Base-by-base conservation (phyloP, 768 basidiomycete species). In the Chiua virens region DNA sequence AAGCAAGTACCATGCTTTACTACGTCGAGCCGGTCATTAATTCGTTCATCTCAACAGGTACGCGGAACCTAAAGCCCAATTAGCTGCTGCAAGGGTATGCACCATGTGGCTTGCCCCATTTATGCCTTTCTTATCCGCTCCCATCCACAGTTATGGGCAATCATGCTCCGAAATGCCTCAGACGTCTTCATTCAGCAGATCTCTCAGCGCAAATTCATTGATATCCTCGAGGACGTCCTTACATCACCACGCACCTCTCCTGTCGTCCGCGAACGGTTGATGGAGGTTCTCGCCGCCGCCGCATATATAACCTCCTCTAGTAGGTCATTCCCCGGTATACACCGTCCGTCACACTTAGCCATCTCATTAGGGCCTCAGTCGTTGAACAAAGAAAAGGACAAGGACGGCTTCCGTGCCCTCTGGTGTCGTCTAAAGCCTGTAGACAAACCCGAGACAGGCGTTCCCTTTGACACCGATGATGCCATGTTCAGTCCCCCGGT, bases 141-240 rank as follows among this genome's bases (percentile, higher is more conserved):
- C 20, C 18, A 30, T 32, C 27, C 25, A 20, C 55, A 91, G 88
- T 64, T 97, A 8, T 95, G 92, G 93, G 86, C 92, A 3, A 86
- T 95, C 58, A 88, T 95, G 86, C 78, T 95, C 34, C 83, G 84
- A 25, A 94, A 95, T 62, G 85, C 85, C 4, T 80, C 84, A 1
- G 82, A 86, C 10, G 62, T 80, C 14, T 92, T 94, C 61, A 79
- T 90, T 32, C 67, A 77, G 13, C 85, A 89, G 58, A 85, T 82
- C 35, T 78, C 81, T 14, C 75, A 84, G 28, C 82, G 83, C 60
- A 92, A 92, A 64, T 93, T 93, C 61, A 69, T 89, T 18, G 86
- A 91, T 45, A 83, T 81, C 1, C 72, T 93, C 17, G 91, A 92
- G 53, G 88, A 92, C 17, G 77, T 89, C 18, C 70, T 92, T 4